phyloP scores from a whole-genome alignment of 2,329 filamentous ascomycete species.

The Cordyceps militaris region DNA sequence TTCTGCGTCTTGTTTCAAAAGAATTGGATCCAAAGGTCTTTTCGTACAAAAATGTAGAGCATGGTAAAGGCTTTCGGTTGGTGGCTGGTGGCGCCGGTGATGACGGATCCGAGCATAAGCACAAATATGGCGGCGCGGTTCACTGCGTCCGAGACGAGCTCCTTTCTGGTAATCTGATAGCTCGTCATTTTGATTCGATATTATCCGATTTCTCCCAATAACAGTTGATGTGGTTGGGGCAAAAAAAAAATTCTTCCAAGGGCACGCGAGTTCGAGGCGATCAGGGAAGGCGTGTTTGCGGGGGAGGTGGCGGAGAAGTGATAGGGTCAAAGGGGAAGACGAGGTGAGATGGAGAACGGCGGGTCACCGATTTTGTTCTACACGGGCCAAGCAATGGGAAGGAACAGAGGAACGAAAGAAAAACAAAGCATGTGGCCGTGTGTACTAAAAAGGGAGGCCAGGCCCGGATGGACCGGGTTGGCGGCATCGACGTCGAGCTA shows the following conservation, averaged over 20 bases:
- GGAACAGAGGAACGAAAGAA: background rate
- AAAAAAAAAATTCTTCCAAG: background rate
- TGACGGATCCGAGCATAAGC: background rate
- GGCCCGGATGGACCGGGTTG: background rate
- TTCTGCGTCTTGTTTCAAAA: too few species aligned
- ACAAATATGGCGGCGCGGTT: conserved; percentile 4
- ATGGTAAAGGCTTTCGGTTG: conserved; percentile 5
- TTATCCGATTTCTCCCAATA: too few species aligned
- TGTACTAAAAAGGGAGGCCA: background rate
- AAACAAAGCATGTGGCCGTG: background rate
- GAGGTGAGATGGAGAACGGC: background rate
- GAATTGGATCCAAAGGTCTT: too few species aligned
- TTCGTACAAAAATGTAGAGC: conserved; percentile 11
- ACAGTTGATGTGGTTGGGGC: too few species aligned
- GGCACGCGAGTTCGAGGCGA: background rate
- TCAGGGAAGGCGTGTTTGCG: background rate
- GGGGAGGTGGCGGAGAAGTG: background rate
- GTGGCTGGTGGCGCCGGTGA: conserved; percentile 8
- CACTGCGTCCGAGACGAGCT: conserved; percentile 4
- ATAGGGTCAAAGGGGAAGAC: background rate
- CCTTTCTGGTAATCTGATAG: background rate
- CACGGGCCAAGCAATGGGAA: background rate
- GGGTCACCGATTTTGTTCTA: background rate
- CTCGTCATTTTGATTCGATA: background rate
- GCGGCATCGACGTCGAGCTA: background rate